phyloP scores from a whole-genome alignment of 306 rosid genomes.

The Lathyrus tuberosus region DNA sequence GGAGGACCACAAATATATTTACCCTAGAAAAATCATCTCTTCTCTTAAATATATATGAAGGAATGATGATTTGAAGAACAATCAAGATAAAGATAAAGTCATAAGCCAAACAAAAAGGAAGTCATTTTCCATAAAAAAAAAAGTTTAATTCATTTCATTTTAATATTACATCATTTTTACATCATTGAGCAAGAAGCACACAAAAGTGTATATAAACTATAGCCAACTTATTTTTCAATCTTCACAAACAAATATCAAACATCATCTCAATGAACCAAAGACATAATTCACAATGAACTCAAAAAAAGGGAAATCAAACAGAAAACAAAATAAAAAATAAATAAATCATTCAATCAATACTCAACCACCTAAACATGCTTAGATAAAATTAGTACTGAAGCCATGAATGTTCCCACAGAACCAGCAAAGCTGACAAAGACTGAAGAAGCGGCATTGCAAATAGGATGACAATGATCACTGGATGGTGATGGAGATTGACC shows the following conservation, averaged over 20 bases:
- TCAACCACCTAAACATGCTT: constrained; percentile 8
- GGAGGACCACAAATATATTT: too few species aligned
- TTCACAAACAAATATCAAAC: constrained; percentile 51
- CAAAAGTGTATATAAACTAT: constrained; percentile 29
- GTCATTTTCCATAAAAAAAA: too few species aligned
- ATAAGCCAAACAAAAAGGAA: too few species aligned
- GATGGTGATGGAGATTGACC: constrained; percentile 46
- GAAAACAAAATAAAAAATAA: neutral
- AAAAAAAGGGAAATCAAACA: constrained; percentile 29
- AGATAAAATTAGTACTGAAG: constrained; percentile 51
- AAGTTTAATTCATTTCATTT: constrained; percentile 22
- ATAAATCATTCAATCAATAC: too few species aligned
- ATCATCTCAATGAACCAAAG: constrained; percentile 44
- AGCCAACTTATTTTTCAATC: constrained; percentile 44
- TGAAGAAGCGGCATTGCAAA: constrained; percentile 61
- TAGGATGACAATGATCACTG: constrained; percentile 51
- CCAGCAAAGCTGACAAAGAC: constrained; percentile 46
- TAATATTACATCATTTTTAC: constrained; percentile 38
- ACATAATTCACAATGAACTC: constrained; percentile 45
- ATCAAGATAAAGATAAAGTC: too few species aligned
- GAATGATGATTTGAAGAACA: too few species aligned
- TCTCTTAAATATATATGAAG: too few species aligned
- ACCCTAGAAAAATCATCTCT: too few species aligned
- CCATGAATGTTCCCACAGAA: constrained; percentile 64
- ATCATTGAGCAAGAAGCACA: constrained; percentile 36